These are phyloP conservation scores for Diutina catenulata DNA, from an alignment of 1,139 yeast species.

Conservation along the genomic window DNA sequence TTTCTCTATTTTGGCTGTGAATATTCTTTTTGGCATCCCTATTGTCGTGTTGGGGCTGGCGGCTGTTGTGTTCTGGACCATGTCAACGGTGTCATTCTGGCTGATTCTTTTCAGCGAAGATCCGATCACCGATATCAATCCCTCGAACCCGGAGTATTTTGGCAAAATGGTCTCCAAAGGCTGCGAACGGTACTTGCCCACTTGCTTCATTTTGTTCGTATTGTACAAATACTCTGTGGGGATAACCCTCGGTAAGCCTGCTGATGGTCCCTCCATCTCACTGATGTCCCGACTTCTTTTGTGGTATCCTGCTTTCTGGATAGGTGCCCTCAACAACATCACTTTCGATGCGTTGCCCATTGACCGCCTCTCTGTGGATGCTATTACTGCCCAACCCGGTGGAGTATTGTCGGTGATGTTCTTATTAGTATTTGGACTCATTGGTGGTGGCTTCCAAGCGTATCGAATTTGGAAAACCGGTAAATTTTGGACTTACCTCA, in stretches of 20 bases:
- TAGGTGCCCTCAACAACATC: constrained; percentile 74
- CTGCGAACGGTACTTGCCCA: constrained; percentile 64
- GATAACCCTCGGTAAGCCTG: not conserved
- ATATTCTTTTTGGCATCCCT: constrained; percentile 49
- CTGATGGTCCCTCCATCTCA: constrained; percentile 10
- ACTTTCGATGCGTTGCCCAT: constrained; percentile 84
- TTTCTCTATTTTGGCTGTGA: constrained; percentile 39
- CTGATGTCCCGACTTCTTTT: constrained; percentile 43
- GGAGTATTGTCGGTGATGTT: constrained; percentile 54
- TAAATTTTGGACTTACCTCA: constrained; percentile 44
- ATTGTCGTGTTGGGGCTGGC: constrained; percentile 47
- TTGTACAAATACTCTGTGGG: constrained; percentile 46
- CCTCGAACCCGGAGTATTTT: constrained; percentile 38
- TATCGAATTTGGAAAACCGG: constrained; percentile 75
- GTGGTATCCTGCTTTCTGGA: constrained; percentile 80
- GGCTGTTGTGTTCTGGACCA: constrained; percentile 47
- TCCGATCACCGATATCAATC: constrained; percentile 59
- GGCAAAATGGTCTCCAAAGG: constrained; percentile 60
- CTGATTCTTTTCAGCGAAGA: constrained; percentile 70
- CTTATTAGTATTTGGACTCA: constrained; percentile 31
- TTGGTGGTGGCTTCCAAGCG: constrained; percentile 64
- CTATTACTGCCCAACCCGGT: constrained; percentile 66
- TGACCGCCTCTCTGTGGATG: constrained; percentile 65
- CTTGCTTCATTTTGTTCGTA: constrained; percentile 57
- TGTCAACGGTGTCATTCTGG: constrained; percentile 71